These are phyloP conservation scores for Phanerodontia chrysosporium DNA, from an alignment of 768 basidiomycete genomes.

Conservation along the genomic window DNA sequence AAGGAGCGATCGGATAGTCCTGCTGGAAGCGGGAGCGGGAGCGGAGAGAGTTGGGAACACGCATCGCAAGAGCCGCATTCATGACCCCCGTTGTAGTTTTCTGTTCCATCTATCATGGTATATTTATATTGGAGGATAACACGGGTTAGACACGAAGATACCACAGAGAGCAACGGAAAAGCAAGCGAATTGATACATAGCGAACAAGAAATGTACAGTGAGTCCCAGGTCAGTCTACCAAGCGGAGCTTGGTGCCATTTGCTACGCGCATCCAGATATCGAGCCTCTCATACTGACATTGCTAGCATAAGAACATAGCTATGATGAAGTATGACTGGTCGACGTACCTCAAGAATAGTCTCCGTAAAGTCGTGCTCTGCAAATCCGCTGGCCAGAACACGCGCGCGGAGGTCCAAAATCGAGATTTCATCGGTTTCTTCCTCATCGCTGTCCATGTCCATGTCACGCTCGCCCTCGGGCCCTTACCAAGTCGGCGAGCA, in stretches of 20 bases:
- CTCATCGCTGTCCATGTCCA: slow-evolving; percentile 54
- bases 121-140: slow-evolving; percentile 14
- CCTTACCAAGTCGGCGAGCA: slow-evolving; percentile 55
- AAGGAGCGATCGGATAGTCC: slow-evolving; percentile 9
- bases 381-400: slow-evolving; percentile 82
- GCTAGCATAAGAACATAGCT: not conserved
- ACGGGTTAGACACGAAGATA: slow-evolving; percentile 13
- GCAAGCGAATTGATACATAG: slow-evolving; percentile 16
- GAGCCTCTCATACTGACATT: slow-evolving; percentile 76
- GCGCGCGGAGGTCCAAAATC: slow-evolving; percentile 83
- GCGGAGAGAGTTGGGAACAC: slow-evolving; percentile 69
- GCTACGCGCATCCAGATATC: slow-evolving; percentile 81
- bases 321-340: not conserved
- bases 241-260: slow-evolving; percentile 75
- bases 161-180: slow-evolving; percentile 11
- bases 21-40: slow-evolving; percentile 48
- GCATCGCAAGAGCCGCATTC: slow-evolving; percentile 50
- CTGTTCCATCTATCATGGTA: slow-evolving; percentile 13
- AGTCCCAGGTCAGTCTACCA: slow-evolving; percentile 34
- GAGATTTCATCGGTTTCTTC: slow-evolving; percentile 61
- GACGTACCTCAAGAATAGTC: slow-evolving; percentile 71
- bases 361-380: slow-evolving; percentile 90
- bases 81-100: slow-evolving; percentile 12
- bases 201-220: not conserved
- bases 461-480: slow-evolving; percentile 71